Evolutionary conservation across 192 early-diverging fungal genomes (phyloP).

Genomic region (Globomyces pollinis-pini): DNA sequence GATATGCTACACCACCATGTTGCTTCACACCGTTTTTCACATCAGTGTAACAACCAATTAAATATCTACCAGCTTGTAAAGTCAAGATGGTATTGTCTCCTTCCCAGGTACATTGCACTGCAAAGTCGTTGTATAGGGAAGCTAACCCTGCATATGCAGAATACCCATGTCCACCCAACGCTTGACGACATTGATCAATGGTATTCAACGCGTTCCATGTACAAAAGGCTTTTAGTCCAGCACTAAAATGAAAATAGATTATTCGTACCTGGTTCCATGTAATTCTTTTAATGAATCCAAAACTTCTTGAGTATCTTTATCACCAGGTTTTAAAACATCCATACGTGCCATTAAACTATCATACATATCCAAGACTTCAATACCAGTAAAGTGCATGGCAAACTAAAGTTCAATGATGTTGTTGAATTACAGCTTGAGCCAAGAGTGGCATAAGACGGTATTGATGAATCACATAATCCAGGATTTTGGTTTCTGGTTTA

Average conservation of each 20-base stretch:
- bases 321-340: constrained; percentile 53
- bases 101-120: constrained; percentile 77
- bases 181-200: constrained; percentile 87
- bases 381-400: constrained; percentile 84
- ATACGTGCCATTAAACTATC: constrained; percentile 68
- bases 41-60: constrained; percentile 56
- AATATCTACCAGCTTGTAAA: constrained; percentile 79
- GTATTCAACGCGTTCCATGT: constrained; percentile 85
- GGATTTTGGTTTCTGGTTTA: constrained; percentile 74
- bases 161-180: constrained; percentile 89
- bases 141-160: constrained; percentile 86
- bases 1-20: constrained; percentile 68
- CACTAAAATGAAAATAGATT: no score
- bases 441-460: constrained; percentile 87
- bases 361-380: constrained; percentile 74
- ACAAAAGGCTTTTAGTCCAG: constrained; percentile 88
- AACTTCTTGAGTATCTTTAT: constrained; percentile 51
- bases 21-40: constrained; percentile 58
- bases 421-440: constrained; percentile 60
- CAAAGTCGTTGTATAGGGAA: constrained; percentile 75
- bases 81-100: constrained; percentile 90
- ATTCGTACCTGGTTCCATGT: constrained; percentile 85
- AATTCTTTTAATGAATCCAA: constrained; percentile 83
- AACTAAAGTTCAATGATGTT: constrained; percentile 35
- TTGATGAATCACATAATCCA: constrained; percentile 92